phyloP scores from a whole-genome alignment of 1,284 basidiomycete species.

The Boletus sp. region DNA sequence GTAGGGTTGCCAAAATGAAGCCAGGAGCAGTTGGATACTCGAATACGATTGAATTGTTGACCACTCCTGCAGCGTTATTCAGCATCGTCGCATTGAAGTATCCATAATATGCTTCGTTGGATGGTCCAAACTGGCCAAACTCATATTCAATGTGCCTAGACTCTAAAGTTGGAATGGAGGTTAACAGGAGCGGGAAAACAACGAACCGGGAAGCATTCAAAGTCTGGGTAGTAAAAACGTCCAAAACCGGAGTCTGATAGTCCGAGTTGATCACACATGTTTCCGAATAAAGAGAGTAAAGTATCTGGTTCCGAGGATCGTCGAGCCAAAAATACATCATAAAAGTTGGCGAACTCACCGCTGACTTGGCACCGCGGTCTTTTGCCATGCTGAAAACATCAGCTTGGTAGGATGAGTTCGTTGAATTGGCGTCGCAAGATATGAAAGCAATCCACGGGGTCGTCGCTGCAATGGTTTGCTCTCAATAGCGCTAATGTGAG shows the following conservation, averaged over 20 bases:
- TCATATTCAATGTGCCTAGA: slow-evolving; percentile 69
- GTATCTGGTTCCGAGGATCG: slow-evolving; percentile 49
- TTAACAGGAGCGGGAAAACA: slow-evolving; percentile 31
- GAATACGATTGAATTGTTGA: slow-evolving; percentile 53
- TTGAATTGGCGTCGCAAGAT: slow-evolving; percentile 78
- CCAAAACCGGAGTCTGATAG: slow-evolving; percentile 79
- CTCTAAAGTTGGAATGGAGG: slow-evolving; percentile 36
- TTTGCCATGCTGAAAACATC: slow-evolving; percentile 84
- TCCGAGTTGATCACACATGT: slow-evolving; percentile 77
- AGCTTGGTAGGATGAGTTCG: slow-evolving; percentile 53
- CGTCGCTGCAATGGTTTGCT: slow-evolving; percentile 46
- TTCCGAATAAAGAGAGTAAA: slow-evolving; percentile 74
- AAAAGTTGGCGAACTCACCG: slow-evolving; percentile 46
- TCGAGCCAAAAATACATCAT: background rate
- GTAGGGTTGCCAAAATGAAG: slow-evolving; percentile 71
- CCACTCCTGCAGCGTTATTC: slow-evolving; percentile 52
- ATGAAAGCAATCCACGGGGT: slow-evolving; percentile 92
- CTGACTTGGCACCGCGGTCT: slow-evolving; percentile 77
- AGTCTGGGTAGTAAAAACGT: slow-evolving; percentile 75
- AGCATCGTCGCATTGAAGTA: slow-evolving; percentile 63
- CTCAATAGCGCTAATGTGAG: slow-evolving; percentile 15
- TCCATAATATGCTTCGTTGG: slow-evolving; percentile 55
- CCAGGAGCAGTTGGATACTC: slow-evolving; percentile 50
- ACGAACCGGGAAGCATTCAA: slow-evolving; percentile 44
- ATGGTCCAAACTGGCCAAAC: slow-evolving; percentile 54